phyloP scores from a whole-genome alignment of 352 stramenopile genomes.

The Globisporangium barbulae region DNA sequence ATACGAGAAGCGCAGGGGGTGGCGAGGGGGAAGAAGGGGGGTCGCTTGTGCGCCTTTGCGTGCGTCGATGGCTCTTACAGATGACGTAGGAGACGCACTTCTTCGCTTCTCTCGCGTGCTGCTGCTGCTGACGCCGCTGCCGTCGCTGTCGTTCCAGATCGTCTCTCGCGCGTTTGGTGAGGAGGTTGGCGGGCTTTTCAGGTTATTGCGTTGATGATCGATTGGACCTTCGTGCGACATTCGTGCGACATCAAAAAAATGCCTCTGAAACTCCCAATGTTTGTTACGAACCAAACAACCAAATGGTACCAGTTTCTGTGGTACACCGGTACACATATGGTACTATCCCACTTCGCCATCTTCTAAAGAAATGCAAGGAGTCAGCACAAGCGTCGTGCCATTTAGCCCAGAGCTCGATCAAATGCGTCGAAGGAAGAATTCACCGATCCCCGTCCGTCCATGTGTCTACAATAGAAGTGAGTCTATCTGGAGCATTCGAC shows the following conservation, averaged over 20 bases:
- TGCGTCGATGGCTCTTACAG: background rate
- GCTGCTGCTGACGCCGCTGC: background rate
- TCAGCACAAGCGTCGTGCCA: too few relatives aligned
- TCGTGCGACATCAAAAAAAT: background rate
- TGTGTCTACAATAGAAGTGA: too few relatives aligned
- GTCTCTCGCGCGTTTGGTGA: background rate
- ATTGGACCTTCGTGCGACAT: background rate
- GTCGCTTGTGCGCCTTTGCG: background rate
- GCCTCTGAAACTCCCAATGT: background rate
- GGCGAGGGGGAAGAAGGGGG: background rate
- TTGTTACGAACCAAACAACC: too few relatives aligned
- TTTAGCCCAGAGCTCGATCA: too few relatives aligned
- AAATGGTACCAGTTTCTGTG: too few relatives aligned
- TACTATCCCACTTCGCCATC: too few relatives aligned
- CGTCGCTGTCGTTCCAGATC: background rate
- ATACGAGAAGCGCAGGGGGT: background rate
- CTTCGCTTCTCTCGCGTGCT: background rate
- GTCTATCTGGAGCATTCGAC: too few relatives aligned
- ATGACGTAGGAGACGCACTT: background rate
- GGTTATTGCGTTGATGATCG: background rate
- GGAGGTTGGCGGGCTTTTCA: conserved; percentile 8
- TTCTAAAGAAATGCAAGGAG: too few relatives aligned
- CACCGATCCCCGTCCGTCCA: too few relatives aligned
- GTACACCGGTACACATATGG: too few relatives aligned
- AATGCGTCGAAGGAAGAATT: too few relatives aligned